phyloP scores from a whole-genome alignment of 345 rosid genomes.

The Raphanus raphanistrum region DNA sequence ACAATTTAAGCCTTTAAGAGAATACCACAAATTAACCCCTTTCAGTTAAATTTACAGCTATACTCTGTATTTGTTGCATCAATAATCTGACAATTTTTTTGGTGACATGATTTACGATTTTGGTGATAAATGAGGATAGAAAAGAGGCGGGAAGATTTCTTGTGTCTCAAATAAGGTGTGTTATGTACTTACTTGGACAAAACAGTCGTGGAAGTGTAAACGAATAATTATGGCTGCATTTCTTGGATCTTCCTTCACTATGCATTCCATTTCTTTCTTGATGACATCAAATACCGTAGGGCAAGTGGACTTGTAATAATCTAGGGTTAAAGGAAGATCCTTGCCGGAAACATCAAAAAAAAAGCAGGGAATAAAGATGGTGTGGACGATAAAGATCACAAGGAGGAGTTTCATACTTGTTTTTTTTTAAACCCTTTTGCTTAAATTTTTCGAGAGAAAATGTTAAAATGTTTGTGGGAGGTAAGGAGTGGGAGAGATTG shows the following conservation, averaged over 20 bases:
- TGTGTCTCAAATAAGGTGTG: constrained; percentile 15
- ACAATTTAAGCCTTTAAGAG: not conserved
- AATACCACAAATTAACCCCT: not conserved
- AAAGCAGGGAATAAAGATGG: constrained; percentile 24
- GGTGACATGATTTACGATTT: not conserved
- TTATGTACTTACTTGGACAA: constrained; percentile 62
- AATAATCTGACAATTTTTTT: not conserved
- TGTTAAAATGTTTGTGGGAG: constrained; percentile 5
- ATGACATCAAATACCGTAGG: constrained; percentile 65
- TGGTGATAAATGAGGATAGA: not conserved
- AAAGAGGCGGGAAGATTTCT: not conserved
- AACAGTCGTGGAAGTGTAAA: constrained; percentile 88
- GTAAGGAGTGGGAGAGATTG: constrained; percentile 14
- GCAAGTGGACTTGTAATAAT: constrained; percentile 71
- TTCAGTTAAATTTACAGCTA: not conserved
- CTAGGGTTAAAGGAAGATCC: constrained; percentile 55
- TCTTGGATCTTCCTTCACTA: constrained; percentile 76
- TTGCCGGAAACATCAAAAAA: constrained; percentile 35
- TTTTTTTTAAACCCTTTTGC: constrained; percentile 13
- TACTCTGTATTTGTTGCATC: not conserved
- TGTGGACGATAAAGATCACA: constrained; percentile 33
- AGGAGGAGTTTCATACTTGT: constrained; percentile 29
- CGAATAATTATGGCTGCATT: constrained; percentile 74
- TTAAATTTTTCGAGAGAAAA: not conserved
- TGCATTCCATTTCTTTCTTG: constrained; percentile 88